Evolutionary conservation across 202 grass and related monocot genomes (phyloP), one percentile per base, ranked within the genome.

Genomic region (Brachypodium distachyon): DNA sequence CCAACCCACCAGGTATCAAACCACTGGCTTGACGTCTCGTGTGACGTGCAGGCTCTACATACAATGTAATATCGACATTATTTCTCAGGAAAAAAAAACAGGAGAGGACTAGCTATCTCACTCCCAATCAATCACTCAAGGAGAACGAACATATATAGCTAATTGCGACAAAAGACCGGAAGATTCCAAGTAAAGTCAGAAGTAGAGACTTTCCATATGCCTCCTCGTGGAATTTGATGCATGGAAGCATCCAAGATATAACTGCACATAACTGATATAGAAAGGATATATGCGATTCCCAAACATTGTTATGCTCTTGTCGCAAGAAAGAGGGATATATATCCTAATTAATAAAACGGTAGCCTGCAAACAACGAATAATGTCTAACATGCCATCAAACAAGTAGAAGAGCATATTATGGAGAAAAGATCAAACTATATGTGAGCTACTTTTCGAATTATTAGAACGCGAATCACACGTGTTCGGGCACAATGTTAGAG

Each of bases 381-480:
- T 63, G 53, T 63, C 36, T 64, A 32, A 56, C 80, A 80, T 88
- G 36, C 69, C 41, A 25, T 46, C 50, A 59, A 67, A 74, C 61
- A 83, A 87, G 29, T 79, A 83, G 80, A 84, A 76, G 46, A 46
- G 76, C 44, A 80, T 80, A 69, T 40, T 80, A 33, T 23, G 2
- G 32, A 46, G 60, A 83, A 51, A 51, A 34, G 59, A 70, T 51
- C 44, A 16, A 22, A 32, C 42, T 5, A 71, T n/a, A n/a, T n/a
- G 48, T 75, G 31, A 16, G n/a, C n/a, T n/a, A n/a, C n/a, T 77
- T 42, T 79, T 26, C 68, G 29, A 56, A 41, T 19, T 74, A 40
- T 70, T 32, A 56, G 44, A 84, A 80, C 19, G 62, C 17, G 76
- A 80, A 80, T 48, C 54, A 88, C 61, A 70, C 61, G 46, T 48